Base-by-base conservation (phyloP, 2,329 filamentous ascomycete genomes). In the Monosporascus sp. region DNA sequence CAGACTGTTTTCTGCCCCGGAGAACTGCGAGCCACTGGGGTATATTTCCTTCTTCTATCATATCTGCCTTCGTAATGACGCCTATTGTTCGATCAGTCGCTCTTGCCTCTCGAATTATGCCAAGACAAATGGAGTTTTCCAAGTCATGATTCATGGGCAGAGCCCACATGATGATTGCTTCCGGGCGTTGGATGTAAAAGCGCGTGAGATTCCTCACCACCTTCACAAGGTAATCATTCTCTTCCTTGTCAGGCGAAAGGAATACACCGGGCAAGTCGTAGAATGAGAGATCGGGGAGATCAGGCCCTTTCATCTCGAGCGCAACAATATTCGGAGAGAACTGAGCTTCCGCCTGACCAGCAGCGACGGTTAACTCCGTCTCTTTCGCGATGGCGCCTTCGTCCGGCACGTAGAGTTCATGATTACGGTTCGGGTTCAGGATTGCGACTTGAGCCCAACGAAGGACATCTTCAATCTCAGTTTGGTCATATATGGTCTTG, bases 211-310 rank as follows among this genome's bases (percentile, higher is more conserved):
- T 87, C 49, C 84, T 77, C 0, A 96, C 87, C 0, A 94, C 82
- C 0, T 78, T 74, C 14, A 92, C 86, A 0, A 93, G 73, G 53
- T 88, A 88, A 9, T 80, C 76, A 17, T 92, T 84, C 3, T 81
- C 75, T 7, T 80, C 79, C 7, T 83, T 76, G 2, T 83, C 81
- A 0, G 86, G 79, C 7, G 86, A 86, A 20, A 85, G 83, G 56
- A 96, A 93, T 0, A 95, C 83, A 0, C 91, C 91, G 0, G 91
- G 91, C 0, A 96, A 77, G 56, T 96, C 91, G 56, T 89, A 93
- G 61, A 96, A 95, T 0, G 87, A 90, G 0, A 96, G 67, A 6
- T 89, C 84, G 0, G 89, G 86, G 0, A 93, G 77, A 0, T 76
- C 77, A 0, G 88, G 87, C 0, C 86, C 87, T 0, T 83, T 83